Evolutionary conservation across 2,329 filamentous ascomycete species (phyloP), one percentile per base, ranked within the genome.

Genomic region (Incumbomyces delicatus): DNA sequence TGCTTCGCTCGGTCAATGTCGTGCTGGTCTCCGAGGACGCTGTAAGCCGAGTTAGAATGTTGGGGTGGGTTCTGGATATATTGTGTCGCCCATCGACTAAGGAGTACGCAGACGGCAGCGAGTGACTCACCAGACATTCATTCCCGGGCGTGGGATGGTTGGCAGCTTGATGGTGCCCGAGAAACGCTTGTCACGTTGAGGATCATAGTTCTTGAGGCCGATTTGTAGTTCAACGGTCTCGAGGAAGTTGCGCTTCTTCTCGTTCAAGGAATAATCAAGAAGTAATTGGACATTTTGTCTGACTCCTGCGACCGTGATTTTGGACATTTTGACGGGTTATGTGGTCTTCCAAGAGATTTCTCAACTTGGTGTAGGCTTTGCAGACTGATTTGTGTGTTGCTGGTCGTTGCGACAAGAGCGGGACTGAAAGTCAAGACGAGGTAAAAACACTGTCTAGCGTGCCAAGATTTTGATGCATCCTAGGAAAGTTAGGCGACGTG

Each of bases 161-260:
- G 56, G 56, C 41, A 58, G 44, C 50, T 85, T 88, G 79, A 98
- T 86, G 72, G 92, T 96, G 74, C 92, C 92, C 50, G 87, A 94
- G 90, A 98, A 98, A 95, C 90, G 90, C 90, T 98, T 98, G 79
- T 98, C 92, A 87, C 92, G 90, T 84, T 96, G 80, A 68, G 92
- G 90, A 71, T 98, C 86, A 78, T 95, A 95, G 84, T 94, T 94
- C 85, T 94, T 94, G 70, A 94, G 82, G 71, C 87, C 87, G 78
- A 94, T 92, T 73, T 87, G 80, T 61, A 85, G 67, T 62, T 73
- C 70, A 58, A 95, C 87, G 68, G 86, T 90, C 78, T 92, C 87
- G 70, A 94, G 79, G 78, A 95, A 95, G 81, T 95, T 95, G 64
- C 88, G 79, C 85, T 95, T 95, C 85, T 95, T 95, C 72, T 85